A percentile compares a stretch with the other conserved stretches of the same genome.
These are phyloP conservation scores for Arachis stenosperma DNA, from an alignment of 306 rosid genomes.

Conservation along the genomic window DNA sequence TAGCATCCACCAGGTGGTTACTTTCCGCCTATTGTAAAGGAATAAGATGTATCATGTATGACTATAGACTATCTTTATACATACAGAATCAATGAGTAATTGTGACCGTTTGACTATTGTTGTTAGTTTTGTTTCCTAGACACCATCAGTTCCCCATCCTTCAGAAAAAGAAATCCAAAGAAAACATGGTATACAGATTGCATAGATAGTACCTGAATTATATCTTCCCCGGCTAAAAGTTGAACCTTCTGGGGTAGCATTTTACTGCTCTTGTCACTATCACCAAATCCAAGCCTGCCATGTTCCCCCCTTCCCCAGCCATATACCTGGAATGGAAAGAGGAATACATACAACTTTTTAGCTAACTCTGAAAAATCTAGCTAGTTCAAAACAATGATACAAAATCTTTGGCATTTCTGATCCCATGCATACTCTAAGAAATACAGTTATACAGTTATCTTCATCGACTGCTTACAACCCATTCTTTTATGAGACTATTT, in stretches of 20 bases:
- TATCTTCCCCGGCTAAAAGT: slow-evolving; percentile 87
- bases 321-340: slow-evolving; percentile 69
- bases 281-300: slow-evolving; percentile 99
- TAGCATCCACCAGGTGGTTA: no score
- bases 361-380: background rate
- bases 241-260: slow-evolving; percentile 96
- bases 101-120: background rate
- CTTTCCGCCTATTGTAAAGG: no score
- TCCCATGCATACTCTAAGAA: background rate
- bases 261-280: slow-evolving; percentile 97
- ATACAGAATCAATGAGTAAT: slow-evolving; percentile 4
- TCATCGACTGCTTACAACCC: background rate
- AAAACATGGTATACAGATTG: background rate
- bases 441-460: no score
- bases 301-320: slow-evolving; percentile 99
- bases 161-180: slow-evolving; percentile 4
- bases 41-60: no score
- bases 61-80: no score
- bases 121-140: slow-evolving; percentile 3
- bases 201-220: slow-evolving; percentile 73
- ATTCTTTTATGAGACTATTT: background rate
- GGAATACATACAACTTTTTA: slow-evolving; percentile 17
- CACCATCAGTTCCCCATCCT: background rate
- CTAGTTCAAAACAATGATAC: no score
- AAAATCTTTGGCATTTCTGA: background rate